Percentiles rank a stretch among this genome's conserved stretches.
Evolutionary conservation across 306 rosid genomes (phyloP).

Genomic region (Rosa chinensis): DNA sequence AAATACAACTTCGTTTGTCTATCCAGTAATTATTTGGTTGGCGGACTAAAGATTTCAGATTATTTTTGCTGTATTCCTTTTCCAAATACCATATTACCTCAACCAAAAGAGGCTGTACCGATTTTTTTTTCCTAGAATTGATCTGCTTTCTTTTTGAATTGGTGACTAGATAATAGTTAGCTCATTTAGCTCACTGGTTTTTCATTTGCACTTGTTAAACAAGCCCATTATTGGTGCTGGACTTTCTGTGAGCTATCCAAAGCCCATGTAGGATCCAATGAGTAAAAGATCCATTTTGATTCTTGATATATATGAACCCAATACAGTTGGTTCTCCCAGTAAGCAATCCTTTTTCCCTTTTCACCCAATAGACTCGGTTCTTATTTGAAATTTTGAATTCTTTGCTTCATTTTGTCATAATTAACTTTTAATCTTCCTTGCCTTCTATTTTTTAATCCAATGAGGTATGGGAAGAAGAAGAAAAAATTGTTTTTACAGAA

Average conservation of each 20-base stretch:
- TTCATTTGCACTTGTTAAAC: too few relatives aligned
- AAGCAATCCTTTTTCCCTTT: background rate
- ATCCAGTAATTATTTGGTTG: too few relatives aligned
- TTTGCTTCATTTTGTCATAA: background rate
- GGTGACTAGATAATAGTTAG: background rate
- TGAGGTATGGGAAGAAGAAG: background rate
- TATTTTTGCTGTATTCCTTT: background rate
- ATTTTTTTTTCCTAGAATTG: background rate
- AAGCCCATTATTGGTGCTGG: background rate
- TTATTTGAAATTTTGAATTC: background rate
- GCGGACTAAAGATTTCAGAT: too few relatives aligned
- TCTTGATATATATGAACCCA: background rate
- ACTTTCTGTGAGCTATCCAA: background rate
- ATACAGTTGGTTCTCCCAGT: background rate
- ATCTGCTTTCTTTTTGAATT: background rate
- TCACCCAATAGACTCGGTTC: background rate
- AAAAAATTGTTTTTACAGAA: background rate
- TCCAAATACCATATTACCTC: background rate
- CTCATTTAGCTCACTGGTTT: background rate
- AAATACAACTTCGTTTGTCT: too few relatives aligned
- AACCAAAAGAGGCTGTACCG: background rate
- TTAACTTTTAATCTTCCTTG: background rate
- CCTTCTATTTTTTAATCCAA: background rate
- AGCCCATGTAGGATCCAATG: conserved; percentile 7
- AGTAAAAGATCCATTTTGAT: background rate